Percentiles rank a stretch among this genome's conserved stretches.
Conservation (phyloP, 345 rosid genomes). For the Acer saccharum region DNA sequence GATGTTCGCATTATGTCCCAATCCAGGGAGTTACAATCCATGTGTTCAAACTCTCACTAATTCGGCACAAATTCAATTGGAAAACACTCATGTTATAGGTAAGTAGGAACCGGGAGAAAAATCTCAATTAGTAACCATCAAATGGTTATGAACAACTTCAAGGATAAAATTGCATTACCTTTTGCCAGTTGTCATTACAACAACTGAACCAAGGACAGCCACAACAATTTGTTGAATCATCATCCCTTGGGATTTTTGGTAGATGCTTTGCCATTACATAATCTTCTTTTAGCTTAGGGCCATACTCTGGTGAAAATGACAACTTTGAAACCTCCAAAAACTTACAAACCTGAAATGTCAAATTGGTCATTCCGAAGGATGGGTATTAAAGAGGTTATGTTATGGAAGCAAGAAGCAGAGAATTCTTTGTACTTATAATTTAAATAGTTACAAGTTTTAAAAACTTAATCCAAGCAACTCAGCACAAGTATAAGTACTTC, state of each 20-base stretch:
- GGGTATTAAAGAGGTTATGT: slow-evolving; percentile 19
- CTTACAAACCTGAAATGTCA: slow-evolving; percentile 83
- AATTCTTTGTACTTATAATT: slow-evolving; percentile 5
- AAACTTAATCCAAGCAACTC: neutral
- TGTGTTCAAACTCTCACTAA: neutral
- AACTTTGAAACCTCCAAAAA: slow-evolving; percentile 95
- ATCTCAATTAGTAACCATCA: neutral
- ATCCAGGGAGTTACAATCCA: neutral
- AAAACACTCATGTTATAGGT: neutral
- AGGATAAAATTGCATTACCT: slow-evolving; percentile 53
- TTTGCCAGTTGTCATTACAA: slow-evolving; percentile 98
- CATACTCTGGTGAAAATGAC: slow-evolving; percentile 94
- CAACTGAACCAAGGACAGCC: slow-evolving; percentile 75
- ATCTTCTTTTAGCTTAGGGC: slow-evolving; percentile 96
- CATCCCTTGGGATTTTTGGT: slow-evolving; percentile 61
- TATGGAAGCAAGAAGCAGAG: slow-evolving; percentile 6
- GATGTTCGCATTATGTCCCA: neutral
- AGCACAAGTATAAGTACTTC: neutral
- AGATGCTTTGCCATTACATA: slow-evolving; percentile 91
- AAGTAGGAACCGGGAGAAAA: neutral
- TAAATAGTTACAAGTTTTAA: neutral
- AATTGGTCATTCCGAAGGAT: slow-evolving; percentile 27
- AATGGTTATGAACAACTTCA: neutral
- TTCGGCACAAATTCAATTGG: neutral
- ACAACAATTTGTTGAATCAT: slow-evolving; percentile 70